These are phyloP conservation scores for Escallonia herrerae DNA, from an alignment of 129 eudicot genomes.

Conservation along the genomic window DNA sequence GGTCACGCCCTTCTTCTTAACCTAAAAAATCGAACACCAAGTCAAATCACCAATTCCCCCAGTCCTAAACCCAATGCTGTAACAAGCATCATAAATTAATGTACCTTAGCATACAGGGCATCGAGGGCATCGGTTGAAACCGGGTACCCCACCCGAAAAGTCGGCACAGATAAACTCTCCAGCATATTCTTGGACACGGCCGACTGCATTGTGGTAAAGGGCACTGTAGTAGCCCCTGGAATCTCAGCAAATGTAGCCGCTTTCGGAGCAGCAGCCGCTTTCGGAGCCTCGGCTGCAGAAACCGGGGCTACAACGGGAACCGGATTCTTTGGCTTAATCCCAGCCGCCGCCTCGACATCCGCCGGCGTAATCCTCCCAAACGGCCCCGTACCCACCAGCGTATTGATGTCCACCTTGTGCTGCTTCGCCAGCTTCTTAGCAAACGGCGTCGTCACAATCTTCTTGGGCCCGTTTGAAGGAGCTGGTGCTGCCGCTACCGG, in stretches of 20 bases:
- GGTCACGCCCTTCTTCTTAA: constrained; percentile 85
- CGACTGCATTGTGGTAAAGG: constrained; percentile 79
- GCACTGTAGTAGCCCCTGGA: constrained; percentile 71
- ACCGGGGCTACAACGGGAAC: neutral
- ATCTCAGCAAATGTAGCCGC: constrained; percentile 42
- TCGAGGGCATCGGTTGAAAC: constrained; percentile 71
- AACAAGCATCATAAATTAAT: neutral
- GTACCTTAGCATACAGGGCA: constrained; percentile 78
- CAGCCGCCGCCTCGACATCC: constrained; percentile 90
- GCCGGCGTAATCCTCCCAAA: constrained; percentile 87
- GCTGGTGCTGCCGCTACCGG: constrained; percentile 14
- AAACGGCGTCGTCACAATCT: constrained; percentile 66
- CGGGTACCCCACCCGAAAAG: constrained; percentile 87
- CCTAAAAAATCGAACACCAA: constrained; percentile 27
- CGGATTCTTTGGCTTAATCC: constrained; percentile 40
- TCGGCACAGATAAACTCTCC: constrained; percentile 84
- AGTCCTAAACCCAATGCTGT: too few relatives aligned
- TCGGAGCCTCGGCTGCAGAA: constrained; percentile 7
- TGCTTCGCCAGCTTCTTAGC: constrained; percentile 97
- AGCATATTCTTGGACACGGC: constrained; percentile 88
- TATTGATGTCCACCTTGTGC: constrained; percentile 73
- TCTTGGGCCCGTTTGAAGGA: constrained; percentile 36
- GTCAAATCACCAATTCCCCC: too few relatives aligned
- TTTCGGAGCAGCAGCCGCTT: constrained; percentile 11
- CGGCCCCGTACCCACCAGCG: constrained; percentile 80